Evolutionary conservation across 805 yeast genomes (phyloP).

Genomic region (Blastobotrys americana): DNA sequence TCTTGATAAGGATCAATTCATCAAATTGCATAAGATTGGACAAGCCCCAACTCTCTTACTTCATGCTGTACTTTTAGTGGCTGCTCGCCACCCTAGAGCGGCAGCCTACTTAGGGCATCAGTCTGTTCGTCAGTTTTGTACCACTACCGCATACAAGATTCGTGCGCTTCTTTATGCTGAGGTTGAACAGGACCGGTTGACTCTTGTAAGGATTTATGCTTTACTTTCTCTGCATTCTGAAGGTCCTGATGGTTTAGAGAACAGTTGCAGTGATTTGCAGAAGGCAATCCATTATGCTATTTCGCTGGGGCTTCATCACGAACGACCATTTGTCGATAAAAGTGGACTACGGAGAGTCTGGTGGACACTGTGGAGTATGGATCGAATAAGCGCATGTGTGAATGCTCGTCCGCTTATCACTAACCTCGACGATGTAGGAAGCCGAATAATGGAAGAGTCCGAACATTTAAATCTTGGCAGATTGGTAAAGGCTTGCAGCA

Average conservation of each 20-base stretch:
- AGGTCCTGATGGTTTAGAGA: constrained; percentile 35
- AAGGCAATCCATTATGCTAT: constrained; percentile 36
- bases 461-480: constrained; percentile 28
- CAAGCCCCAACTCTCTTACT: constrained; percentile 36
- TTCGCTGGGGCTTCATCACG: constrained; percentile 36
- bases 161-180: constrained; percentile 34
- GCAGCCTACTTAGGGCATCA: constrained; percentile 25
- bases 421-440: constrained; percentile 35
- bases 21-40: constrained; percentile 31
- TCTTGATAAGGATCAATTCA: constrained; percentile 35
- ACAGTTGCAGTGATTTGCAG: constrained; percentile 33
- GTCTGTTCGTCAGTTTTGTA: constrained; percentile 29
- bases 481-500: constrained; percentile 29
- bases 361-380: constrained; percentile 38
- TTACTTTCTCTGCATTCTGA: constrained; percentile 35
- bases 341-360: constrained; percentile 28
- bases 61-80: constrained; percentile 38
- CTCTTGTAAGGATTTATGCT: constrained; percentile 33
- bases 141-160: constrained; percentile 30
- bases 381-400: constrained; percentile 34
- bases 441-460: constrained; percentile 24
- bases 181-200: constrained; percentile 35
- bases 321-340: constrained; percentile 30
- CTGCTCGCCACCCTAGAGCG: constrained; percentile 37
- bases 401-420: constrained; percentile 36